These are phyloP conservation scores for Oryza brachyantha DNA, from an alignment of 176 grass and related monocot species.

Conservation along the genomic window DNA sequence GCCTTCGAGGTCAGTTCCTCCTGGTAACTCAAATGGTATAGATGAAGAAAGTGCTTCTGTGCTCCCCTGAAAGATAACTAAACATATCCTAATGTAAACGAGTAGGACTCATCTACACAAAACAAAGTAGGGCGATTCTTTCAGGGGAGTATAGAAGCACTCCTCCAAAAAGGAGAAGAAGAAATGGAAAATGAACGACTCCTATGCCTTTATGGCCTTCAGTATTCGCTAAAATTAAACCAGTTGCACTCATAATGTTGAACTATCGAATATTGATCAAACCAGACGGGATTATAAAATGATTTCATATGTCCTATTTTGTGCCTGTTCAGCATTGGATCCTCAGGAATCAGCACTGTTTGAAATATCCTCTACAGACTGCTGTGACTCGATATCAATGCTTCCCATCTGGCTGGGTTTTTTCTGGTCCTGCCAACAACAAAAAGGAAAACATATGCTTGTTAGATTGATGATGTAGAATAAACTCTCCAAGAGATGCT, in stretches of 20 bases:
- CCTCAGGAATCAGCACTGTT: slow-evolving; percentile 40
- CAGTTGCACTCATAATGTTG: slow-evolving; percentile 27
- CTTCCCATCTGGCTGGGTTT: slow-evolving; percentile 58
- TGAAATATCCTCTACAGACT: slow-evolving; percentile 36
- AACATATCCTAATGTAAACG: slow-evolving; percentile 24
- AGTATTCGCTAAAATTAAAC: slow-evolving; percentile 46
- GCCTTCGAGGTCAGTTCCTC: slow-evolving; percentile 34
- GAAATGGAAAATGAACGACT: background rate
- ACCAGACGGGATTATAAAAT: slow-evolving; percentile 26
- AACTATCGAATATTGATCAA: slow-evolving; percentile 29
- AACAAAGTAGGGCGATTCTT: background rate
- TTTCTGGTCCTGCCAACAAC: slow-evolving; percentile 54
- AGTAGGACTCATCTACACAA: slow-evolving; percentile 27
- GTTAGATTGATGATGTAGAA: background rate
- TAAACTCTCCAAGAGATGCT: background rate
- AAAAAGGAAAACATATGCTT: background rate
- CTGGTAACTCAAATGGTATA: slow-evolving; percentile 27
- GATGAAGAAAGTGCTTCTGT: slow-evolving; percentile 35
- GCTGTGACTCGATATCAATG: slow-evolving; percentile 72
- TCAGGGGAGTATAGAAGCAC: slow-evolving; percentile 51
- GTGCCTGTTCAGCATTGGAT: slow-evolving; percentile 12
- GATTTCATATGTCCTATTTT: slow-evolving; percentile 24
- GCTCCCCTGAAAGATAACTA: slow-evolving; percentile 44
- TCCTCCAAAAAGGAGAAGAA: background rate
- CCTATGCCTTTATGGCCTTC: slow-evolving; percentile 30